phyloP scores from a whole-genome alignment of 495 filamentous ascomycete species.

The Evansstolkia leycettana region DNA sequence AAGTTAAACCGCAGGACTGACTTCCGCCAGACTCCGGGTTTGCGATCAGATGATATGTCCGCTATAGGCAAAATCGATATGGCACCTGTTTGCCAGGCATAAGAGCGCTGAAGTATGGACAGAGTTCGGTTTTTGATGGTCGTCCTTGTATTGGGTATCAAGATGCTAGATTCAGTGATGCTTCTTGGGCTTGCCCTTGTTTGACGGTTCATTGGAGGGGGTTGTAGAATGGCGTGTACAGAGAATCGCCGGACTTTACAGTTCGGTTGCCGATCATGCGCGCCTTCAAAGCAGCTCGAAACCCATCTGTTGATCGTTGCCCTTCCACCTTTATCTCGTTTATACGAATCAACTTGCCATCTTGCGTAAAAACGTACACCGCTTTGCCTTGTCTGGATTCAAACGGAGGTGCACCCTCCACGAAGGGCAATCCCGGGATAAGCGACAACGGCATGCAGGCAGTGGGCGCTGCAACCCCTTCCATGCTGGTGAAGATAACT shows the following conservation, averaged over 20 bases:
- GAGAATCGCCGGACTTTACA: slow-evolving; percentile 12
- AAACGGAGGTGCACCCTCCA: slow-evolving; percentile 16
- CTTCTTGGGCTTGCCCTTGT: neutral
- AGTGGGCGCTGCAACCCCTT: slow-evolving; percentile 21
- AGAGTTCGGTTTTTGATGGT: neutral
- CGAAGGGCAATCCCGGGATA: slow-evolving; percentile 29
- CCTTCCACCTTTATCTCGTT: slow-evolving; percentile 34
- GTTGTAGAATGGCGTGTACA: slow-evolving; percentile 28
- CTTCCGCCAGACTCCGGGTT: slow-evolving; percentile 25
- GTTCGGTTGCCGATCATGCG: slow-evolving; percentile 26
- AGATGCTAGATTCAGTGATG: slow-evolving; percentile 6
- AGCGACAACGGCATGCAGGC: slow-evolving; percentile 16
- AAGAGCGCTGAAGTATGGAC: no score
- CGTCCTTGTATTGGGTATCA: slow-evolving; percentile 1
- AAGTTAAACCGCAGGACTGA: slow-evolving; percentile 2
- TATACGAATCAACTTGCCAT: slow-evolving; percentile 25
- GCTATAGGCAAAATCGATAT: no score
- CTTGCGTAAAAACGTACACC: slow-evolving; percentile 26
- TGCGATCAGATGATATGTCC: slow-evolving; percentile 12
- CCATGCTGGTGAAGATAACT: slow-evolving; percentile 26
- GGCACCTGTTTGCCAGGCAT: no score
- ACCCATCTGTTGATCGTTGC: slow-evolving; percentile 21
- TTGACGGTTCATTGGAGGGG: slow-evolving; percentile 17
- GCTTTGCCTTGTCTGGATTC: slow-evolving; percentile 16
- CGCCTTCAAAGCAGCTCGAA: slow-evolving; percentile 30